Conservation (phyloP, 257 asterid species). For the Fraxinus americana region DNA sequence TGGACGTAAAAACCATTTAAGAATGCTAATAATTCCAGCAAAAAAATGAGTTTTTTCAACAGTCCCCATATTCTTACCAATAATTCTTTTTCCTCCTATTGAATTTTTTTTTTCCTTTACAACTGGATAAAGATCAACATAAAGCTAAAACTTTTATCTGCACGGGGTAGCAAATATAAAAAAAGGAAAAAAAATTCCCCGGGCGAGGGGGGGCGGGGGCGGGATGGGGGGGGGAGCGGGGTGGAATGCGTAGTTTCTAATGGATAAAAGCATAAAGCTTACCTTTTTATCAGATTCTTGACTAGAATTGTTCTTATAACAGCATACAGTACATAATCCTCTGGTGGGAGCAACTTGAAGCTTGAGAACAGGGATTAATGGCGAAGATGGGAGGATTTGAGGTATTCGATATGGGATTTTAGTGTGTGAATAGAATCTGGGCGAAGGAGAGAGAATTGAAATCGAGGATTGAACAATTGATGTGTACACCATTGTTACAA, state of each 20-base stretch:
- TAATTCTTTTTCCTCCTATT: neutral
- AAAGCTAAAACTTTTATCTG: neutral
- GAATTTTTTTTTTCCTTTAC: conserved; percentile 5
- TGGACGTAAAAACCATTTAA: neutral
- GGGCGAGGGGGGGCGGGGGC: no score
- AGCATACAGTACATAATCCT: conserved; percentile 34
- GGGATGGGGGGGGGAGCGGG: no score
- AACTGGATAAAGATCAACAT: neutral
- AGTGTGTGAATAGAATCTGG: conserved; percentile 35
- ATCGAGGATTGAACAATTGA: conserved; percentile 41
- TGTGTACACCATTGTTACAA: conserved; percentile 44
- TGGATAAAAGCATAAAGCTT: conserved; percentile 15
- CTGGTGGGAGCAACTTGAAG: conserved; percentile 31
- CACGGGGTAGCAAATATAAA: no score
- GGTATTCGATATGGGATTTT: conserved; percentile 32
- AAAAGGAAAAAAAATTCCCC: no score
- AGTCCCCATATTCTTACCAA: neutral
- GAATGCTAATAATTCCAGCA: conserved; percentile 3
- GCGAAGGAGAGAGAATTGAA: conserved; percentile 32
- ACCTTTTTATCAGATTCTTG: conserved; percentile 49
- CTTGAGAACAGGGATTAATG: conserved; percentile 33
- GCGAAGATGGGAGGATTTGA: conserved; percentile 33
- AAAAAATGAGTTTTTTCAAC: neutral
- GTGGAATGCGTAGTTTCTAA: no score
- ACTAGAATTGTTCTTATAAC: conserved; percentile 38